A percentile compares a stretch with the other conserved stretches of the same genome.
Conservation (phyloP, 2,329 filamentous ascomycete species). For the Diaporthe amygdali region DNA sequence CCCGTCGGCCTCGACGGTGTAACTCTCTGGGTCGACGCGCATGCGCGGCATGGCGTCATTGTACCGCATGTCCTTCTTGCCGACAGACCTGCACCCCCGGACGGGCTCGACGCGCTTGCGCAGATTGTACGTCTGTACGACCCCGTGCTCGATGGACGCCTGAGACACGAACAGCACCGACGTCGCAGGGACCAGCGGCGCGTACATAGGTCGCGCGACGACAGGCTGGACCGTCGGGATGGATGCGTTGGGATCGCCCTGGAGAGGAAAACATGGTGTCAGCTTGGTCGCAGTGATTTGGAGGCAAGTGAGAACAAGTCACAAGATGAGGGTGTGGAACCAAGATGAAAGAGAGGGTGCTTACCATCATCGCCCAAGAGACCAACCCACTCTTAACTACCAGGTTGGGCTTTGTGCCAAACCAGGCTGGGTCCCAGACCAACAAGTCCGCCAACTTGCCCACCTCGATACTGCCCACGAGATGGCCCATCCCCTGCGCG, state of each 20-base stretch:
- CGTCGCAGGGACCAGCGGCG: constrained; percentile 70
- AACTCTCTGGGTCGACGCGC: constrained; percentile 90
- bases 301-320: neutral
- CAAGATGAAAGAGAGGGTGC: constrained; percentile 28
- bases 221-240: constrained; percentile 90
- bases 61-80: constrained; percentile 89
- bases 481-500: constrained; percentile 86
- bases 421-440: constrained; percentile 83
- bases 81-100: constrained; percentile 72
- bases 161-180: constrained; percentile 85
- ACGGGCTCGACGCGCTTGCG: constrained; percentile 83
- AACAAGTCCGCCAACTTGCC: constrained; percentile 91
- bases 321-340: neutral
- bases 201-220: constrained; percentile 86
- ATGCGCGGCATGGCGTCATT: constrained; percentile 86
- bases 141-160: constrained; percentile 70
- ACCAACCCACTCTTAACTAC: constrained; percentile 91
- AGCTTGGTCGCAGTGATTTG: neutral
- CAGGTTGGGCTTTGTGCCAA: constrained; percentile 82
- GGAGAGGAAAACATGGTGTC: neutral
- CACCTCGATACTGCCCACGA: constrained; percentile 85
- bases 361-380: constrained; percentile 81
- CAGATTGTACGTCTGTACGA: constrained; percentile 74
- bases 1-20: constrained; percentile 86
- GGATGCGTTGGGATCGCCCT: constrained; percentile 81